Evolutionary conservation across 306 rosid species (phyloP).

Genomic region (Cotoneaster glaucophyllus): DNA sequence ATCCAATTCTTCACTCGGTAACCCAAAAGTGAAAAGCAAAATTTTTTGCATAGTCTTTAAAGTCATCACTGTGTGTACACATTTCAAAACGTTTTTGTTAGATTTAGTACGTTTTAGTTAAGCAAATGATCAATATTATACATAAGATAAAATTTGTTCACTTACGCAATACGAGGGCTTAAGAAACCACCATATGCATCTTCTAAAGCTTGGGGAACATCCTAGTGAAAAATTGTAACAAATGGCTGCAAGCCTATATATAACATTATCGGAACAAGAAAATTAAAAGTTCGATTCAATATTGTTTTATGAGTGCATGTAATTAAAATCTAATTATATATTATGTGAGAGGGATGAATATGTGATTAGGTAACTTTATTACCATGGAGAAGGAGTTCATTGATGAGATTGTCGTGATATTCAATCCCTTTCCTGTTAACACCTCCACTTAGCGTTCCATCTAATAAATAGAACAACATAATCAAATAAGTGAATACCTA

Average conservation of each 20-base stretch:
- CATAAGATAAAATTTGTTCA: background rate
- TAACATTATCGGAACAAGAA: background rate
- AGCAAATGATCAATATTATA: background rate
- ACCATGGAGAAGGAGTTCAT: slow-evolving; percentile 46
- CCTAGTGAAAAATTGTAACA: slow-evolving; percentile 68
- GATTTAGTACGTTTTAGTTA: background rate
- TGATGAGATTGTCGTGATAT: slow-evolving; percentile 51
- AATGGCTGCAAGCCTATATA: slow-evolving; percentile 32
- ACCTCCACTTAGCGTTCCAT: slow-evolving; percentile 47
- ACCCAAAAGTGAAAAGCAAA: slow-evolving; percentile 49
- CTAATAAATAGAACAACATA: slow-evolving; percentile 2
- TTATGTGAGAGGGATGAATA: too few species aligned
- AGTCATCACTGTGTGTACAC: slow-evolving; percentile 26
- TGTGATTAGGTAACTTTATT: too few species aligned
- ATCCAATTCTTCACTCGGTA: slow-evolving; percentile 58
- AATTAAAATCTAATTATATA: too few species aligned
- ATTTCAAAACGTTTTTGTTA: background rate
- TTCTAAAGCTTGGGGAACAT: slow-evolving; percentile 59
- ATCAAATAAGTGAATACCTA: background rate
- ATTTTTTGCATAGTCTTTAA: slow-evolving; percentile 33
- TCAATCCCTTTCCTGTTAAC: slow-evolving; percentile 43
- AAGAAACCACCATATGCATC: slow-evolving; percentile 56
- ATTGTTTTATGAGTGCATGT: too few species aligned
- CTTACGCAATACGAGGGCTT: slow-evolving; percentile 44
- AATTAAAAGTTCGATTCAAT: too few species aligned